Evolutionary conservation across 2,329 filamentous ascomycete genomes (phyloP).

Genomic region (Fusarium foetens): DNA sequence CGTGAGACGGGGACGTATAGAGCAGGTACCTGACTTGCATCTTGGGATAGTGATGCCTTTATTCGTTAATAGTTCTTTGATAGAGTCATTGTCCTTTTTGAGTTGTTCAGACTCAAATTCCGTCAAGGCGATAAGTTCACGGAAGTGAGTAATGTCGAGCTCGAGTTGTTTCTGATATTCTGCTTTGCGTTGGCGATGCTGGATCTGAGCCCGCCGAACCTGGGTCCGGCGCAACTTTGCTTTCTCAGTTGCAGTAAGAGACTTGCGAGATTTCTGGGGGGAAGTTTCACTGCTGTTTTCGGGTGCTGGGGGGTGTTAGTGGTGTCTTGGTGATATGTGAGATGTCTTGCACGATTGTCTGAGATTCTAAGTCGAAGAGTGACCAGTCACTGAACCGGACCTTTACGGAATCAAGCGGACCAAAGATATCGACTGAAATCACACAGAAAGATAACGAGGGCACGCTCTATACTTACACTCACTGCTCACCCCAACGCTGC

Average conservation of each 20-base stretch:
- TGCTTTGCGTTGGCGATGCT: constrained; percentile 66
- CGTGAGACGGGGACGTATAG: background rate
- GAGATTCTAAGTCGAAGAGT: background rate
- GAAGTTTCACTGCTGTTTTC: constrained; percentile 23
- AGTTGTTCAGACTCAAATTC: constrained; percentile 54
- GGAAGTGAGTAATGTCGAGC: constrained; percentile 59
- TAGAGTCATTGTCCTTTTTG: constrained; percentile 56
- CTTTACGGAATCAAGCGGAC: background rate
- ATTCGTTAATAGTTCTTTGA: constrained; percentile 50
- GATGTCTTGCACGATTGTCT: constrained; percentile 6
- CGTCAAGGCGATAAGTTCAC: constrained; percentile 57
- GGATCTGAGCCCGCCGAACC: constrained; percentile 63
- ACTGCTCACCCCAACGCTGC: constrained; percentile 24
- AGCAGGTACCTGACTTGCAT: constrained; percentile 15
- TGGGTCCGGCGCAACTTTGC: constrained; percentile 60
- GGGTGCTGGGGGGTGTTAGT: constrained; percentile 28
- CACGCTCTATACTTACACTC: constrained; percentile 41
- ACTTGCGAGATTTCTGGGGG: constrained; percentile 34
- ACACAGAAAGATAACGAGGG: background rate
- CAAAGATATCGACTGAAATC: background rate
- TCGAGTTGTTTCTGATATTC: constrained; percentile 66
- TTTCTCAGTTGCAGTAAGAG: constrained; percentile 50
- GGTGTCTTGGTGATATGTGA: background rate
- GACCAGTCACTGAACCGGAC: background rate
- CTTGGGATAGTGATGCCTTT: constrained; percentile 38